A percentile compares a stretch with the other conserved stretches of the same genome.
Evolutionary conservation across 2,329 filamentous ascomycete species (phyloP).

Genomic region (Blumeria hordei): DNA sequence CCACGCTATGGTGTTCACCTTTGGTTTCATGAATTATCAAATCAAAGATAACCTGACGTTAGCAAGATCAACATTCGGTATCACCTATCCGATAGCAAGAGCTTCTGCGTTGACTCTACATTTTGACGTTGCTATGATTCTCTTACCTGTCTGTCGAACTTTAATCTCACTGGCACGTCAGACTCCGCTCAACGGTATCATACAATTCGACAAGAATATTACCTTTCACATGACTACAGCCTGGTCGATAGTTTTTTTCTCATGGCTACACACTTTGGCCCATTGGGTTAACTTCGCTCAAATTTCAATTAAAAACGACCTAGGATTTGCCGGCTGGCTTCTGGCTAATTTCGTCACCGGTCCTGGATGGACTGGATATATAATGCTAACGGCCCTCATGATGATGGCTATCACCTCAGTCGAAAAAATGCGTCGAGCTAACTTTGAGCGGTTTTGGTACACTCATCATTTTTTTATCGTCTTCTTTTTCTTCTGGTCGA

Average conservation of each 20-base stretch:
- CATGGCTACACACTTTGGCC: constrained; percentile 64
- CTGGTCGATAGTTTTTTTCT: constrained; percentile 76
- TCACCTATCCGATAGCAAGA: constrained; percentile 55
- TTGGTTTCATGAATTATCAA: constrained; percentile 58
- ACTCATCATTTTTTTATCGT: constrained; percentile 71
- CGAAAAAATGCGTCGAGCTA: constrained; percentile 54
- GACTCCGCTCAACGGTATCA: constrained; percentile 63
- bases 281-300: constrained; percentile 75
- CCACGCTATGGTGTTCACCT: constrained; percentile 54
- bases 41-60: constrained; percentile 49
- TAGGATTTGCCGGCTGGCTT: constrained; percentile 57
- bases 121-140: constrained; percentile 55
- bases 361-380: constrained; percentile 66
- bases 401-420: constrained; percentile 56
- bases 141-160: constrained; percentile 65
- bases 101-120: constrained; percentile 55
- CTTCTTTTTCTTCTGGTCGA: constrained; percentile 81
- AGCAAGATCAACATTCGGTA: constrained; percentile 43
- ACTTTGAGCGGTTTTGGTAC: constrained; percentile 82
- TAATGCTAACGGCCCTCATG: constrained; percentile 60
- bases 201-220: constrained; percentile 77
- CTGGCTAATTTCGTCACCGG: constrained; percentile 56
- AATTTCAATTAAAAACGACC: constrained; percentile 47
- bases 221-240: constrained; percentile 68
- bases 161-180: constrained; percentile 60